Percentiles rank a stretch among this genome's conserved stretches.
These are phyloP conservation scores for Skeletonema marinoi DNA, from an alignment of 108 stramenopile genomes.

Conservation along the genomic window DNA sequence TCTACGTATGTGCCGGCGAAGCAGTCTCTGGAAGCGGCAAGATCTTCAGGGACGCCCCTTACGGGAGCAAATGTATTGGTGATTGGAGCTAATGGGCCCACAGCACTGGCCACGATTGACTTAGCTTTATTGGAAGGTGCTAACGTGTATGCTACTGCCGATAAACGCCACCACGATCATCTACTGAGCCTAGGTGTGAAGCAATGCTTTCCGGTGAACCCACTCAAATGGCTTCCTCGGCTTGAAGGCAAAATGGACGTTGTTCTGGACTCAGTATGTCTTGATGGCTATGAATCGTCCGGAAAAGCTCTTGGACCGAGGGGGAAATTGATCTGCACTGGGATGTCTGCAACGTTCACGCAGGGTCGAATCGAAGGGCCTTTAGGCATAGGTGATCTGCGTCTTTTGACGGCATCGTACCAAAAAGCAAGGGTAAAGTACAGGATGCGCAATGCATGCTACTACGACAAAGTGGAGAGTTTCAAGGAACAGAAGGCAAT, in stretches of 20 bases:
- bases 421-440: constrained; percentile 43
- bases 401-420: constrained; percentile 44
- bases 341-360: constrained; percentile 54
- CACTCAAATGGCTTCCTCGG: constrained; percentile 54
- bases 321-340: constrained; percentile 56
- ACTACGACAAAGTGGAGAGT: constrained; percentile 57
- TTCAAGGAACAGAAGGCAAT: constrained; percentile 42
- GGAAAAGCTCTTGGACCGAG: constrained; percentile 41
- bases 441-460: constrained; percentile 44
- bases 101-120: constrained; percentile 70
- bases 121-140: constrained; percentile 60
- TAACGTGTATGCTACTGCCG: constrained; percentile 55
- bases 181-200: constrained; percentile 36
- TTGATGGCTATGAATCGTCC: constrained; percentile 52
- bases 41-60: constrained; percentile 28
- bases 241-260: constrained; percentile 69
- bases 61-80: constrained; percentile 57
- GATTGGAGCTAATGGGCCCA: constrained; percentile 54
- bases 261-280: constrained; percentile 58
- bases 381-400: constrained; percentile 43
- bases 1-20: constrained; percentile 78
- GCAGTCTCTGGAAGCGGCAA: constrained; percentile 51
- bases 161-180: constrained; percentile 52
- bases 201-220: constrained; percentile 47
- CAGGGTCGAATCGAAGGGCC: constrained; percentile 38